Evolutionary conservation across 2,329 filamentous ascomycete species (phyloP), one percentile per base, ranked within the genome.

Genomic region (Cytospora leucostoma): DNA sequence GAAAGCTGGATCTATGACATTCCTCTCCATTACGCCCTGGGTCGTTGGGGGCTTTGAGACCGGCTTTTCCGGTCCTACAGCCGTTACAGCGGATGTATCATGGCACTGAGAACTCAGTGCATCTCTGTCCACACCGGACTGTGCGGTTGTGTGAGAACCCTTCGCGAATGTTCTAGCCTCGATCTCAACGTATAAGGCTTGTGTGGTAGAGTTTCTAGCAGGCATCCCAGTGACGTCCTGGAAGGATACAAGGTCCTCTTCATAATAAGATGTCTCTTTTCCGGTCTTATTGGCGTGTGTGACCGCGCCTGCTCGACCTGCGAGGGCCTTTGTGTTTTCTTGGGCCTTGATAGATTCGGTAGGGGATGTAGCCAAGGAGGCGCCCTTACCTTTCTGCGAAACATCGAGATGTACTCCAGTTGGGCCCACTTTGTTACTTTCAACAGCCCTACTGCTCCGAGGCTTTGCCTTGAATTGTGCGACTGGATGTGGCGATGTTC

Each of bases 1-100:
- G 61, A 71, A 72, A 19, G 66, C 62, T 8, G 70, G 65, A 59
- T 71, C 67, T 35, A 70, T n/a, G 5, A n/a, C 52, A 54, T 69
- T 71, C 15, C 66, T 66, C n/a, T 37, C 6, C 7, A 53, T 57
- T 3, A 15, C 21, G 13, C n/a, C 56, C n/a, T 35, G 32, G 2
- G 13, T n/a, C 7, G 21, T 47, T 10, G 7, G 12, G 40, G n/a
- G 8, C 7, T 35, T 35, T n/a, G 7, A 21, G 21, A 19, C 19
- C 38, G 50, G 37, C 7, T 13, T 27, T n/a, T 38, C 32, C 15
- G 21, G 19, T 7, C 40, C 40, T 21, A 15, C 34, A 3, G 15
- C 37, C 38, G 7, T 27, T 19, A 15, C 33, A 8, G 8, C 32
- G 33, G 19, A 17, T 44, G 38, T 19, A 4, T 11, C 7, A 38